phyloP scores from a whole-genome alignment of 2,329 filamentous ascomycete species.

The Trematosphaeria pertusa region DNA sequence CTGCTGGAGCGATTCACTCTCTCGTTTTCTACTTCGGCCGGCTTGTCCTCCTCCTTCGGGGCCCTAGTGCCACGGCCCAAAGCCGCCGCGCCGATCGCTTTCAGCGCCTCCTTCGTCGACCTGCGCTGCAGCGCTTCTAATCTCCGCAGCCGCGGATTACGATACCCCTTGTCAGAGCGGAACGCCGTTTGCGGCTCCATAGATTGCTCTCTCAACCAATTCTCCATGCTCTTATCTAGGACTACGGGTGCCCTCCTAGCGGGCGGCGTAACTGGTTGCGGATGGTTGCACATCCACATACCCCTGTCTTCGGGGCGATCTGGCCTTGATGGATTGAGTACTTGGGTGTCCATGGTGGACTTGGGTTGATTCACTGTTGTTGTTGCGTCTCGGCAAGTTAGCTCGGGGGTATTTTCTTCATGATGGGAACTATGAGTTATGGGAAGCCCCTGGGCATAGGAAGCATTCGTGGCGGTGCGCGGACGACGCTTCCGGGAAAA shows the following conservation, averaged over 20 bases:
- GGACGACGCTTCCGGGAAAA: no score
- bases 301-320: no score
- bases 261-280: no score
- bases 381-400: no score
- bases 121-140: background rate
- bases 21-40: background rate
- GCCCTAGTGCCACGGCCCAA: background rate
- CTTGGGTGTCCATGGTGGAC: no score
- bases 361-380: no score
- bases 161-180: background rate
- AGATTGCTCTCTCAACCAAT: background rate
- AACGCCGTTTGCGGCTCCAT: background rate
- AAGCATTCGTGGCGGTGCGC: no score
- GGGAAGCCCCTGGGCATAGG: no score
- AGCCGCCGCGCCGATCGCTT: background rate
- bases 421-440: no score
- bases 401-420: no score
- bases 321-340: no score
- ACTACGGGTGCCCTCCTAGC: background rate
- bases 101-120: background rate
- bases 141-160: background rate
- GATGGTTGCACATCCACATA: no score
- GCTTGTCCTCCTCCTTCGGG: background rate
- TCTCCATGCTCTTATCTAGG: background rate
- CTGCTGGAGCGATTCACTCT: background rate